These are phyloP conservation scores for Lecanicillium sp. DNA, from an alignment of 2,329 filamentous ascomycete genomes.

Conservation along the genomic window DNA sequence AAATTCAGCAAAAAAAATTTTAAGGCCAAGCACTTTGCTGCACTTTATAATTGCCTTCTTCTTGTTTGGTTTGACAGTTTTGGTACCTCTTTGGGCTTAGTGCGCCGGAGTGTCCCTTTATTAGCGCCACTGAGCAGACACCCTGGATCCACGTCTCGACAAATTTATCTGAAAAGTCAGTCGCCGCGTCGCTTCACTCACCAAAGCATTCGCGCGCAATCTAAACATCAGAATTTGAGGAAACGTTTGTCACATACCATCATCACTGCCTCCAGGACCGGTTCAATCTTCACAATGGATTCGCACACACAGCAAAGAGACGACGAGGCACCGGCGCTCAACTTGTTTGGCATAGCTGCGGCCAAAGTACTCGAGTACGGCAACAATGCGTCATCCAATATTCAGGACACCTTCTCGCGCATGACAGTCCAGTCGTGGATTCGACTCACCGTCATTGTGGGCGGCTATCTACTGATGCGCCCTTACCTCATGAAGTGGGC, in stretches of 20 bases:
- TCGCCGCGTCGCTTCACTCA: constrained; percentile 2
- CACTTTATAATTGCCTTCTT: no score
- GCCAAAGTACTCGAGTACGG: constrained; percentile 26
- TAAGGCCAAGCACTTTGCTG: no score
- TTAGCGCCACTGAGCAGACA: neutral
- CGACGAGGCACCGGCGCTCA: constrained; percentile 20
- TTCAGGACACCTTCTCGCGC: constrained; percentile 37
- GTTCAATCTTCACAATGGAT: constrained; percentile 2
- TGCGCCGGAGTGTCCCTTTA: neutral
- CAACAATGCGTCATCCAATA: constrained; percentile 36
- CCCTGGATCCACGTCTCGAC: neutral
- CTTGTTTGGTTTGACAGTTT: no score
- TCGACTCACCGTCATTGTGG: constrained; percentile 62
- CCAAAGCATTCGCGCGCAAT: neutral
- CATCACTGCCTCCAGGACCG: neutral
- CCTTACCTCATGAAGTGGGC: constrained; percentile 65
- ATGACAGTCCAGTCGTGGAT: constrained; percentile 51
- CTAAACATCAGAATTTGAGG: no score
- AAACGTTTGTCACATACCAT: no score
- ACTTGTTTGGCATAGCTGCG: constrained; percentile 23
- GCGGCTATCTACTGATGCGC: constrained; percentile 65
- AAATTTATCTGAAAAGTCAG: constrained; percentile 12
- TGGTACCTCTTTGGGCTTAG: neutral
- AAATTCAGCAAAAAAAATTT: no score
- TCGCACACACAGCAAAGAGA: constrained; percentile 18